Conservation (phyloP, 2,329 filamentous ascomycete genomes). For the Arthroderma uncinatum region DNA sequence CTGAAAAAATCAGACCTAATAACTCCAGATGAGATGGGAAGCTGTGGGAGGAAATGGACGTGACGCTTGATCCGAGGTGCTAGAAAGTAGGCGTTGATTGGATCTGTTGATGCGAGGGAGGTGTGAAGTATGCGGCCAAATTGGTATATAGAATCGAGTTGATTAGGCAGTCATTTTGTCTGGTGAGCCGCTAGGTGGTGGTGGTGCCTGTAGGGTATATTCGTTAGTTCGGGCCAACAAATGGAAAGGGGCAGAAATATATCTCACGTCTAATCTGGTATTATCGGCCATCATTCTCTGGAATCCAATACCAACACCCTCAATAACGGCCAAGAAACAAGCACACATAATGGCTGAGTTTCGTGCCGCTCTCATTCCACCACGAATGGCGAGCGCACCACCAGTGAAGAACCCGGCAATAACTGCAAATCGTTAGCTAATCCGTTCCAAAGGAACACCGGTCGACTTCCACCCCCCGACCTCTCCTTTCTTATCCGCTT, state of each 20-base stretch:
- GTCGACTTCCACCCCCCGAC: neutral
- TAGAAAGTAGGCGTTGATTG: neutral
- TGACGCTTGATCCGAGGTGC: neutral
- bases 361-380: slow-evolving; percentile 79
- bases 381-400: slow-evolving; percentile 80
- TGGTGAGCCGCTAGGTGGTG: neutral
- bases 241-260: neutral
- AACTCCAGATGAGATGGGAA: slow-evolving; percentile 5
- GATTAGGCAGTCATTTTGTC: slow-evolving; percentile 4
- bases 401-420: slow-evolving; percentile 96
- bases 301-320: slow-evolving; percentile 93
- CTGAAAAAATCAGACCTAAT: slow-evolving; percentile 3
- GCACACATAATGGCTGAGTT: slow-evolving; percentile 96
- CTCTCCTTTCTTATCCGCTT: neutral
- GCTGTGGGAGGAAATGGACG: neutral
- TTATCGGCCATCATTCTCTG: slow-evolving; percentile 86
- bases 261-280: slow-evolving; percentile 63
- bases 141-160: neutral
- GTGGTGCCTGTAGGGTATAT: neutral
- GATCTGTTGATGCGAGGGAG: neutral
- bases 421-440: slow-evolving; percentile 36
- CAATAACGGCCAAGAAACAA: slow-evolving; percentile 86
- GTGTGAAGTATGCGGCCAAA: neutral
- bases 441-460: neutral
- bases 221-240: neutral